Evolutionary conservation across 768 basidiomycete genomes (phyloP), one percentile per base, ranked within the genome.

Genomic region (Trametes maxima): DNA sequence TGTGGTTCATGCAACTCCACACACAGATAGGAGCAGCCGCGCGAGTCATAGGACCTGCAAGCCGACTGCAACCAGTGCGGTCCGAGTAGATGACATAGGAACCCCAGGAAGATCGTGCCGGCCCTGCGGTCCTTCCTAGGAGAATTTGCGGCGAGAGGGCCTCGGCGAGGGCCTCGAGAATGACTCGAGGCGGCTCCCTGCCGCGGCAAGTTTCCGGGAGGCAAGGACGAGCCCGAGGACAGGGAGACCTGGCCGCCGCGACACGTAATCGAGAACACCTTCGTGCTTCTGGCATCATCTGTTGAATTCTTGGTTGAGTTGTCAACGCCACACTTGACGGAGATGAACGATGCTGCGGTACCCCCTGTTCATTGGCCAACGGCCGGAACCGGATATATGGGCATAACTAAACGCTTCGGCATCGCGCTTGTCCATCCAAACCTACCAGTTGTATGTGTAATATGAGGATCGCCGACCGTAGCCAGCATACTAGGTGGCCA

Each of bases 281-380:
- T 40, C 48, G 28, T 43, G 17, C 47, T 55, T 61, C 54, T 55
- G 48, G 60, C 39, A 46, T 33, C 51, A 54, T 46, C 51, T 44
- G 44, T 46, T 50, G 35, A 43, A 42, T 39, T 61, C 37, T 36
- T 43, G 40, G 43, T 21, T n/a, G 42, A 43, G 36, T 54, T 54
- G 60, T 28, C 49, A 50, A 21, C 43, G 49, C 47, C 54, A 50
- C 42, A 53, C 35, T 52, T 53, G 50, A 57, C 61, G 61, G 61
- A 62, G 55, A 62, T 62, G 54, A 57, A 53, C 33, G 46, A 36
- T 37, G 56, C 56, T 57, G 62, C 56, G 52, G 62, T 53, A 58
- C 56, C 43, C 52, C 17, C 35, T 46, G 45, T 33, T 22, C 33
- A 25, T 43, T 39, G 46, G 21, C n/a, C n/a, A 16, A 25, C 48